A percentile compares a stretch with the other conserved stretches of the same genome.
Conservation (phyloP, 441 rosid genomes). For the Aquilaria agallochum region DNA sequence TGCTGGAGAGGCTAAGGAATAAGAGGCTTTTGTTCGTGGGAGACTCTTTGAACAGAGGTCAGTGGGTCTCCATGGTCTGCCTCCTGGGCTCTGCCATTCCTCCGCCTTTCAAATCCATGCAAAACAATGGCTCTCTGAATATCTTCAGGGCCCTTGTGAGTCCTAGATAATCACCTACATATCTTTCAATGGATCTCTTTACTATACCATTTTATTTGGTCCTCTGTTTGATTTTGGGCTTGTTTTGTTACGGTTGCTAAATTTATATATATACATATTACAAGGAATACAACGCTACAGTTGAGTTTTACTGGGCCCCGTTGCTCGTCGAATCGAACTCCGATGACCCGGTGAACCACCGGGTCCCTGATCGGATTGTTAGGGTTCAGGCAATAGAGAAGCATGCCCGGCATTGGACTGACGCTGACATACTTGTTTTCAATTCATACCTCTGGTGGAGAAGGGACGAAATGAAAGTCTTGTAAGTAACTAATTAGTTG, state of each 20-base stretch:
- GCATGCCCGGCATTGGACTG: slow-evolving; percentile 61
- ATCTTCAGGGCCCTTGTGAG: slow-evolving; percentile 49
- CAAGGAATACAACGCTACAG: slow-evolving; percentile 57
- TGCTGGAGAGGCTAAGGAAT: slow-evolving; percentile 56
- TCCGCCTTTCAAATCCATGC: slow-evolving; percentile 38
- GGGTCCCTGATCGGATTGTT: slow-evolving; percentile 44
- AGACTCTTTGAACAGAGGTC: slow-evolving; percentile 58
- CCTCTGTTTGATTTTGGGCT: background rate
- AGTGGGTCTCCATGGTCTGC: slow-evolving; percentile 66
- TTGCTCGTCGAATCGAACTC: slow-evolving; percentile 68
- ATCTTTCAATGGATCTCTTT: background rate
- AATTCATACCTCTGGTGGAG: slow-evolving; percentile 73
- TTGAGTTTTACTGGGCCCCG: slow-evolving; percentile 65
- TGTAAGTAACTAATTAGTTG: slow-evolving; percentile 36
- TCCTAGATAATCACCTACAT: slow-evolving; percentile 4
- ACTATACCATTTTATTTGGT: background rate
- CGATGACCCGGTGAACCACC: slow-evolving; percentile 52
- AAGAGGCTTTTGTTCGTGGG: slow-evolving; percentile 64
- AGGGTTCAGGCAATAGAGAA: slow-evolving; percentile 51
- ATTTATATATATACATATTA: slow-evolving; percentile 3
- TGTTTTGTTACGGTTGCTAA: slow-evolving; percentile 7
- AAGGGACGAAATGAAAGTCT: slow-evolving; percentile 38
- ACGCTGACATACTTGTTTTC: slow-evolving; percentile 53
- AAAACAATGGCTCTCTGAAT: slow-evolving; percentile 53
- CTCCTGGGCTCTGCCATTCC: slow-evolving; percentile 39